Percentiles rank a stretch among this genome's conserved stretches.
Conservation (phyloP, 345 rosid genomes). For the Sonneratia caseolaris region DNA sequence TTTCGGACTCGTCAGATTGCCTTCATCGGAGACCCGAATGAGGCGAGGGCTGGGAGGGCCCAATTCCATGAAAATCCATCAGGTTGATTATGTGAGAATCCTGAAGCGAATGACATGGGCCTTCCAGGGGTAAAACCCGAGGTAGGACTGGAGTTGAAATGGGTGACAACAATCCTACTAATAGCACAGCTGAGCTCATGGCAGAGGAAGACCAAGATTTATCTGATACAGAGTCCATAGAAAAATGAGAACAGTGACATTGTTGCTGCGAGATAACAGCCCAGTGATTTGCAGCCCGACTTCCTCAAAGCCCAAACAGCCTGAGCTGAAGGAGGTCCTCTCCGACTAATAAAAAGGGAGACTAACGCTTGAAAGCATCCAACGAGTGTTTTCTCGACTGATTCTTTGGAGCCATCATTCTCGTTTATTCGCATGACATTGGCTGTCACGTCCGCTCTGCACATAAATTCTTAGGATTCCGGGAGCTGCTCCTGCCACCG, state of each 20-base stretch:
- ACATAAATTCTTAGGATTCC: neutral
- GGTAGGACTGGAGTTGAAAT: neutral
- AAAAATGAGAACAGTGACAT: conserved; percentile 6
- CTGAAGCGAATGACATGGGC: conserved; percentile 26
- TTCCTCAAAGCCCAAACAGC: conserved; percentile 18
- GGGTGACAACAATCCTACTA: conserved; percentile 7
- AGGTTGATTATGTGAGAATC: conserved; percentile 58
- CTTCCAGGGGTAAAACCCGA: neutral
- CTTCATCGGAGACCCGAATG: conserved; percentile 84
- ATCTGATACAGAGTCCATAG: conserved; percentile 33
- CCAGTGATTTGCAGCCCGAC: conserved; percentile 8
- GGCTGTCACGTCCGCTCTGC: neutral
- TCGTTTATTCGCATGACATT: neutral
- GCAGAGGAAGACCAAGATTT: conserved; percentile 39
- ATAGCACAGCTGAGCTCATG: conserved; percentile 15
- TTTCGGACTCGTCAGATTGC: conserved; percentile 52
- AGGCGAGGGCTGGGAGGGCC: conserved; percentile 59
- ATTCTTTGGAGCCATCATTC: neutral
- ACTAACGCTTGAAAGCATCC: neutral
- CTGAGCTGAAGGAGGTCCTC: conserved; percentile 30
- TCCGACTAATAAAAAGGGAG: conserved; percentile 24
- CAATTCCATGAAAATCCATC: conserved; percentile 85
- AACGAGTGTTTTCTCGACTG: neutral
- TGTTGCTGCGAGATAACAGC: conserved; percentile 13
- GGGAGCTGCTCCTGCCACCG: neutral